phyloP scores from a whole-genome alignment of 805 yeast species.

The Sungouiella blattae region DNA sequence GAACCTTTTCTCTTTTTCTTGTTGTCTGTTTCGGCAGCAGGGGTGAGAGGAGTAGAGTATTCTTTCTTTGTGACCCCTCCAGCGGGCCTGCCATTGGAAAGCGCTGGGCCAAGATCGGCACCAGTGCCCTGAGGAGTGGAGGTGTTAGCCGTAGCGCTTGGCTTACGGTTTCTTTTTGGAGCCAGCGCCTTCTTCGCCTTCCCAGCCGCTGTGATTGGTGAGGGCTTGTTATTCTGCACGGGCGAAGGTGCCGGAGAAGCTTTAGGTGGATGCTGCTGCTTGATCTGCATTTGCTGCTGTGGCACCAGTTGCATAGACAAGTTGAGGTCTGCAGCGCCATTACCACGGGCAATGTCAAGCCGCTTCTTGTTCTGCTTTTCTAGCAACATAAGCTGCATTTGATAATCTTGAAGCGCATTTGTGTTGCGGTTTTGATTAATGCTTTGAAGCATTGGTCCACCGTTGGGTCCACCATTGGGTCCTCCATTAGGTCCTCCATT shows the following conservation, averaged over 20 bases:
- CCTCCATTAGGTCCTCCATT: too few relatives aligned
- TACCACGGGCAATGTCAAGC: constrained; percentile 47
- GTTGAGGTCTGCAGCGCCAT: constrained; percentile 4
- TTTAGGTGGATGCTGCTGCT: constrained; percentile 11
- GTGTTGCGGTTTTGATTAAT: constrained; percentile 27
- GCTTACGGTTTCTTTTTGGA: constrained; percentile 31
- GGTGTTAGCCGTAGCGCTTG: constrained; percentile 18
- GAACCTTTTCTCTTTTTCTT: constrained; percentile 26
- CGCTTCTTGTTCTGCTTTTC: constrained; percentile 75
- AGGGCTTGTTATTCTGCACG: constrained; percentile 28
- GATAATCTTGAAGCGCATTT: constrained; percentile 76
- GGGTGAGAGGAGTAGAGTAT: constrained; percentile 37
- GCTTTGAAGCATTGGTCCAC: constrained; percentile 5
- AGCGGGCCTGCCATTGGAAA: constrained; percentile 8
- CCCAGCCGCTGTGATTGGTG: constrained; percentile 23
- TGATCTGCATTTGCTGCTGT: constrained; percentile 7
- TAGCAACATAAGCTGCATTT: constrained; percentile 68
- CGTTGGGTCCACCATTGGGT: not conserved
- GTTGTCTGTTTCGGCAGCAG: constrained; percentile 35
- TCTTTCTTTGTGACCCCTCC: constrained; percentile 32
- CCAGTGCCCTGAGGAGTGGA: constrained; percentile 15
- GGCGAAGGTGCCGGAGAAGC: constrained; percentile 33
- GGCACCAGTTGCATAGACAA: constrained; percentile 10
- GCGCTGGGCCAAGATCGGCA: constrained; percentile 5
- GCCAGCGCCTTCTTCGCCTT: constrained; percentile 32